Evolutionary conservation across 2,329 filamentous ascomycete species (phyloP).

Genomic region (Aspergillus pseudoglaucus): DNA sequence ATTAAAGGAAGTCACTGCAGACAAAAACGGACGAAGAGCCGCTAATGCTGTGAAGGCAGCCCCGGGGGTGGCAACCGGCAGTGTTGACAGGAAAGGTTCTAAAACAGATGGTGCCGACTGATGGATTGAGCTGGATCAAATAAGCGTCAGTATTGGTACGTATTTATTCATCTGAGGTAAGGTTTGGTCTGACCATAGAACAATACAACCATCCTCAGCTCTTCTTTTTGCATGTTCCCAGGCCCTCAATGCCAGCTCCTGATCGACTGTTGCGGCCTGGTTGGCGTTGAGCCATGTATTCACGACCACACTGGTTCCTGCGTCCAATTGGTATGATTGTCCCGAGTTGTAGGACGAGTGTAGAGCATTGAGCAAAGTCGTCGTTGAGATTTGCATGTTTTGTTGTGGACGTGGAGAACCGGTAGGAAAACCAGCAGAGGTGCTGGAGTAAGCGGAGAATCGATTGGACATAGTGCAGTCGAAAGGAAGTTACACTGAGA

Average conservation of each 20-base stretch:
- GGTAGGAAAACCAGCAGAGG: constrained; percentile 50
- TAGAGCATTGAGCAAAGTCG: constrained; percentile 82
- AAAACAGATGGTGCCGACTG: constrained; percentile 80
- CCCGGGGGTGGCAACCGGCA: constrained; percentile 72
- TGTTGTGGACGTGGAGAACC: constrained; percentile 55
- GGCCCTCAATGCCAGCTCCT: constrained; percentile 67
- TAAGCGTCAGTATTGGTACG: neutral
- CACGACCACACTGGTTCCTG: constrained; percentile 83
- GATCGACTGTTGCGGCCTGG: constrained; percentile 73
- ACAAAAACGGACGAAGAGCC: constrained; percentile 76
- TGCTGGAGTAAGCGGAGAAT: constrained; percentile 55
- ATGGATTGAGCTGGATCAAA: constrained; percentile 66
- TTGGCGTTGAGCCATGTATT: constrained; percentile 90
- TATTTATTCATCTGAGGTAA: constrained; percentile 9
- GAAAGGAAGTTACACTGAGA: neutral
- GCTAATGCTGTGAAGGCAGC: constrained; percentile 72
- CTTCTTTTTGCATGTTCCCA: constrained; percentile 95
- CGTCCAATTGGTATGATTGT: constrained; percentile 79
- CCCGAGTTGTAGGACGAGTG: constrained; percentile 81
- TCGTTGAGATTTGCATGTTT: constrained; percentile 79
- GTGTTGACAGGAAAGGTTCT: constrained; percentile 68
- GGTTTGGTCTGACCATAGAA: constrained; percentile 59
- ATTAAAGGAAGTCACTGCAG: constrained; percentile 82
- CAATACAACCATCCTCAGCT: constrained; percentile 90
- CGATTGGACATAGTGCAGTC: constrained; percentile 52